Conservation (phyloP, 306 rosid genomes). For the Gleditsia sinensis region DNA sequence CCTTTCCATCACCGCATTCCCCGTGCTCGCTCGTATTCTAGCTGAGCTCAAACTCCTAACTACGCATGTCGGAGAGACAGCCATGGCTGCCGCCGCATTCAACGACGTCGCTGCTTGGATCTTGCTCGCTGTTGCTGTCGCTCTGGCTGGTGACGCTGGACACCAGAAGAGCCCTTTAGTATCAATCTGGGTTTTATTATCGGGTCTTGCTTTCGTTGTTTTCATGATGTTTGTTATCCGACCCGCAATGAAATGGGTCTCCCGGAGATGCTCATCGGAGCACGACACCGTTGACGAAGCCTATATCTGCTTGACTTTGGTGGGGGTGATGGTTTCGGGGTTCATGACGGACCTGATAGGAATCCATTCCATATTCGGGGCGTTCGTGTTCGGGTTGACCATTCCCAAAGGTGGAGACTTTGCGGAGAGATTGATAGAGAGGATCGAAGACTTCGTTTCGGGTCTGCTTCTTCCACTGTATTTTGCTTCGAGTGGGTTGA, state of each 20-base stretch:
- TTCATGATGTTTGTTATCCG: constrained; percentile 54
- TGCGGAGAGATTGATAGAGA: constrained; percentile 58
- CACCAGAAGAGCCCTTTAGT: constrained; percentile 48
- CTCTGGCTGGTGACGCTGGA: constrained; percentile 46
- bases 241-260: constrained; percentile 61
- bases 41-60: constrained; percentile 70
- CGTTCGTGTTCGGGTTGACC: constrained; percentile 78
- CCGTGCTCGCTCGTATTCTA: constrained; percentile 68
- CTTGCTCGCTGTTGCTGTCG: constrained; percentile 60
- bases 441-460: constrained; percentile 84
- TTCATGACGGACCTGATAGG: constrained; percentile 79
- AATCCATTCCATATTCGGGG: constrained; percentile 85
- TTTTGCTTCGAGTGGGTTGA: constrained; percentile 87
- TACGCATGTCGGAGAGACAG: constrained; percentile 58
- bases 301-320: constrained; percentile 65
- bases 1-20: constrained; percentile 72
- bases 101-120: constrained; percentile 78
- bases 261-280: constrained; percentile 43
- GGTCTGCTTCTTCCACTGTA: constrained; percentile 80
- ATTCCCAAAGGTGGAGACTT: constrained; percentile 69
- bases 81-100: constrained; percentile 71
- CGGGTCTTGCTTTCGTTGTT: constrained; percentile 46
- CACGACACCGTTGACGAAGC: constrained; percentile 47
- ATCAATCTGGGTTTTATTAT: constrained; percentile 59
- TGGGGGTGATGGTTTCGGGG: constrained; percentile 73